Conservation (phyloP, 192 early-diverging fungal species). For the Polychytrium aggregatum region DNA sequence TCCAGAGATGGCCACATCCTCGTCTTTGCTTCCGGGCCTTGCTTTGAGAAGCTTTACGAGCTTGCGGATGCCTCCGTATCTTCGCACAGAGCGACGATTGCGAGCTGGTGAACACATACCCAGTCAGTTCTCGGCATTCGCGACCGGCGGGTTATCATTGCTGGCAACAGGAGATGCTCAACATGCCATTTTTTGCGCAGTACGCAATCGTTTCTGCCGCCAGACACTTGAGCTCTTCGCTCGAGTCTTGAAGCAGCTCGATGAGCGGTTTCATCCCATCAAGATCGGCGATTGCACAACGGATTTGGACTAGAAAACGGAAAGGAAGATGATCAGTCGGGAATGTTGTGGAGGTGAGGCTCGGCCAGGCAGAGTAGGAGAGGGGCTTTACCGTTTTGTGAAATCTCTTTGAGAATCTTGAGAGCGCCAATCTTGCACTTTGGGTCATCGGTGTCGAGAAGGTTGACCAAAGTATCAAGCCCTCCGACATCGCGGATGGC, state of each 20-base stretch:
- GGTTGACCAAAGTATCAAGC: slow-evolving; percentile 47
- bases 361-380: not conserved
- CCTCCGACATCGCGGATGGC: slow-evolving; percentile 56
- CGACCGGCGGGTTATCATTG: not conserved
- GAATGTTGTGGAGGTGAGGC: no score
- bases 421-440: slow-evolving; percentile 54
- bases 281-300: slow-evolving; percentile 43
- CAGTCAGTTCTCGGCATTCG: not conserved
- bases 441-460: slow-evolving; percentile 51
- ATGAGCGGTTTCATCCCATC: slow-evolving; percentile 53
- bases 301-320: slow-evolving; percentile 30
- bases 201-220: slow-evolving; percentile 54
- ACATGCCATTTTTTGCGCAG: slow-evolving; percentile 46
- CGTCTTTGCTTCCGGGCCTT: slow-evolving; percentile 30
- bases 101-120: slow-evolving; percentile 14
- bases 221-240: slow-evolving; percentile 49
- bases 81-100: slow-evolving; percentile 41
- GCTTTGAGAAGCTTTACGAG: slow-evolving; percentile 44
- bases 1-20: slow-evolving; percentile 46
- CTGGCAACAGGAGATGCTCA: not conserved
- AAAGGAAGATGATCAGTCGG: no score
- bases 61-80: slow-evolving; percentile 46
- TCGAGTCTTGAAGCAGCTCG: slow-evolving; percentile 39
- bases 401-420: slow-evolving; percentile 47
- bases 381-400: slow-evolving; percentile 32